These are phyloP conservation scores for Clitocybe nebularis DNA, from an alignment of 1,284 basidiomycete genomes.

Conservation along the genomic window DNA sequence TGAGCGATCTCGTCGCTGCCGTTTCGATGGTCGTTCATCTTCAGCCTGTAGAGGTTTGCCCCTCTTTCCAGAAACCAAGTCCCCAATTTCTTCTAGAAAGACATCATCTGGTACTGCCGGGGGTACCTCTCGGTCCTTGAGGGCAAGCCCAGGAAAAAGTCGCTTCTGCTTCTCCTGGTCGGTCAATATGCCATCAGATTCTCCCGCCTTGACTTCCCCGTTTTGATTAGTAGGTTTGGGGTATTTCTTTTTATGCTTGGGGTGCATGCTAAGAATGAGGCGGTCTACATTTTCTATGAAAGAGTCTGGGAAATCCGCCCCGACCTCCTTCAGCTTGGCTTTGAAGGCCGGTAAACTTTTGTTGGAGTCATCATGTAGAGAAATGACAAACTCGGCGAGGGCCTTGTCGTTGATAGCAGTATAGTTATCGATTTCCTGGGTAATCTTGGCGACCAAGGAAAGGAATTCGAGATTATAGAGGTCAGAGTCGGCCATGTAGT, in stretches of 20 bases:
- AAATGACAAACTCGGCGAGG: constrained; percentile 93
- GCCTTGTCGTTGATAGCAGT: constrained; percentile 84
- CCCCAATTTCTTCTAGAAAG: constrained; percentile 78
- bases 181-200: constrained; percentile 34
- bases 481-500: constrained; percentile 65
- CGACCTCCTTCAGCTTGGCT: constrained; percentile 73
- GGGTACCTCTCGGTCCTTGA: constrained; percentile 72
- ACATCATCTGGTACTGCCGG: constrained; percentile 56
- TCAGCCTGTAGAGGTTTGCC: constrained; percentile 43
- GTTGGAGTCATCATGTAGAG: constrained; percentile 83
- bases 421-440: constrained; percentile 89
- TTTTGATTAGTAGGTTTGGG: constrained; percentile 38
- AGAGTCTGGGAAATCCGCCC: constrained; percentile 85
- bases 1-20: constrained; percentile 49
- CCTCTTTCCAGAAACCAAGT: constrained; percentile 79
- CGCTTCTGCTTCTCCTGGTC: constrained; percentile 78
- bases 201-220: constrained; percentile 34
- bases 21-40: constrained; percentile 52
- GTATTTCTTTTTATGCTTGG: constrained; percentile 86
- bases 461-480: constrained; percentile 89
- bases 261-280: constrained; percentile 91
- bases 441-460: constrained; percentile 84
- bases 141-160: constrained; percentile 88
- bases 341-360: constrained; percentile 78
- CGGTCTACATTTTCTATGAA: constrained; percentile 93